phyloP scores from a whole-genome alignment of 257 asterid genomes.

The Rehmannia glutinosa region DNA sequence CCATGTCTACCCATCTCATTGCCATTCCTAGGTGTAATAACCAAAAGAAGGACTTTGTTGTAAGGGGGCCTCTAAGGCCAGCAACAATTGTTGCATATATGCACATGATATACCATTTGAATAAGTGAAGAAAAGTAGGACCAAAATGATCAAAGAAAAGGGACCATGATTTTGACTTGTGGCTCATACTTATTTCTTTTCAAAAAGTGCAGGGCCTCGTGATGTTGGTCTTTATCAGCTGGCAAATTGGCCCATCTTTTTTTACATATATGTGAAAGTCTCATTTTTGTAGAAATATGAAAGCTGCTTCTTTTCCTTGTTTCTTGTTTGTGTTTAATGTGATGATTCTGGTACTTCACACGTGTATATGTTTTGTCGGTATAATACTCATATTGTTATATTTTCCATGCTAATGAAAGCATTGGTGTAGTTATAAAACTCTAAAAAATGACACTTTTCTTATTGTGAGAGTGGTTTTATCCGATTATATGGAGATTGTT shows the following conservation, averaged over 20 bases:
- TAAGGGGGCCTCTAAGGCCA: neutral
- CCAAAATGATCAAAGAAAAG: constrained; percentile 9
- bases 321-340: neutral
- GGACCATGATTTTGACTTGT: constrained; percentile 25
- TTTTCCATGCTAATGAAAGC: neutral
- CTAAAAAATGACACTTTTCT: too few relatives aligned
- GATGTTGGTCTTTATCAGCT: constrained; percentile 31
- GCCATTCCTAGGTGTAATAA: neutral
- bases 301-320: neutral
- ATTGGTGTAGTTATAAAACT: neutral
- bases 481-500: too few relatives aligned
- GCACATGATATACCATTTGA: neutral
- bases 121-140: neutral
- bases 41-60: neutral
- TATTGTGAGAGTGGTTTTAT: too few relatives aligned
- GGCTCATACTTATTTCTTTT: constrained; percentile 20
- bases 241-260: neutral
- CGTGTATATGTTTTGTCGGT: neutral
- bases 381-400: neutral
- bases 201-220: constrained; percentile 18
- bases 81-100: neutral
- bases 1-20: too few relatives aligned
- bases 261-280: neutral
- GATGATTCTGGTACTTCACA: neutral
- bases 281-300: neutral